These are phyloP conservation scores for Lodderomyces parapsilosis DNA, from an alignment of 1,139 yeast genomes.

Conservation along the genomic window DNA sequence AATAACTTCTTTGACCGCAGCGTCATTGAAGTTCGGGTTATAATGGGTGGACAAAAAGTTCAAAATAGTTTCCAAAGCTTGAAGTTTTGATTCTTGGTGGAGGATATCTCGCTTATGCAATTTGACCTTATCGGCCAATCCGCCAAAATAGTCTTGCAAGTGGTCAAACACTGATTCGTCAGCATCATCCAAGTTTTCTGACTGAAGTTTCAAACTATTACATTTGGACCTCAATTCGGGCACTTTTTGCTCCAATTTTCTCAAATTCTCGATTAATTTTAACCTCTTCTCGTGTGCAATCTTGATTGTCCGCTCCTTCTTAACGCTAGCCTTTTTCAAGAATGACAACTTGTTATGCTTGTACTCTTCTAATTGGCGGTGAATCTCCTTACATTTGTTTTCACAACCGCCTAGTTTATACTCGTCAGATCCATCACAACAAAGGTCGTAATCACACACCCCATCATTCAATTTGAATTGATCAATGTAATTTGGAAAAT, in stretches of 20 bases:
- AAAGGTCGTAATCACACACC: constrained; percentile 80
- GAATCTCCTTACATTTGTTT: constrained; percentile 54
- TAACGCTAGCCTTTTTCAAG: constrained; percentile 22
- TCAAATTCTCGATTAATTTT: constrained; percentile 26
- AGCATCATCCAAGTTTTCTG: constrained; percentile 13
- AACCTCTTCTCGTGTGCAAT: constrained; percentile 23
- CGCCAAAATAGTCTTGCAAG: constrained; percentile 19
- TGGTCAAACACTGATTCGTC: constrained; percentile 18
- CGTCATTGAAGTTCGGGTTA: constrained; percentile 89
- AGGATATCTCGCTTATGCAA: constrained; percentile 13
- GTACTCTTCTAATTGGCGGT: constrained; percentile 27
- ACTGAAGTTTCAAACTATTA: constrained; percentile 9
- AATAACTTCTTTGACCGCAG: constrained; percentile 77
- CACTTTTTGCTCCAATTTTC: constrained; percentile 25
- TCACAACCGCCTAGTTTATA: constrained; percentile 46
- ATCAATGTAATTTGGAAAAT: constrained; percentile 54
- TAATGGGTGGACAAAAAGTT: constrained; percentile 53
- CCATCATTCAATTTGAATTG: constrained; percentile 80
- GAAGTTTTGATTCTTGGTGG: constrained; percentile 18
- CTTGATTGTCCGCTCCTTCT: constrained; percentile 24
- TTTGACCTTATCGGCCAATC: constrained; percentile 11
- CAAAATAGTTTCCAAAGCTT: constrained; percentile 44
- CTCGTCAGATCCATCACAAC: constrained; percentile 98
- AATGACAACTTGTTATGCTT: constrained; percentile 16
- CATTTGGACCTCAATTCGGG: constrained; percentile 25